phyloP scores from a whole-genome alignment of 1,284 basidiomycete species.

The Apiotrichum sp. region DNA sequence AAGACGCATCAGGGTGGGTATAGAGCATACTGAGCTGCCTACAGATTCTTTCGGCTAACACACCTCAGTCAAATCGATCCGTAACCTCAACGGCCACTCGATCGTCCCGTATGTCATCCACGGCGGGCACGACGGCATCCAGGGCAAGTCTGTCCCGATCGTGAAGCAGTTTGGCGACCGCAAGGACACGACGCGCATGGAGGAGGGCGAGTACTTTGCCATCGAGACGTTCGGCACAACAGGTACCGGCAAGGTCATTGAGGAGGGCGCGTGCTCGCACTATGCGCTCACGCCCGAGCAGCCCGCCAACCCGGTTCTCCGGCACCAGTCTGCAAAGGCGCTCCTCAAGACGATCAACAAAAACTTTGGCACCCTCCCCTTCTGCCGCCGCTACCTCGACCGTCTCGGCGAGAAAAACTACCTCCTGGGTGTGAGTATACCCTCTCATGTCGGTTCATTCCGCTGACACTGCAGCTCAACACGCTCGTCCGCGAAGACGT shows the following conservation, averaged over 20 bases:
- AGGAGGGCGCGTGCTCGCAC: slow-evolving; percentile 90
- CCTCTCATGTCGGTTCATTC: too few species aligned
- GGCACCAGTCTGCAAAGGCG: slow-evolving; percentile 76
- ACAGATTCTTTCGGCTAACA: not conserved
- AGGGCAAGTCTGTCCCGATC: slow-evolving; percentile 75
- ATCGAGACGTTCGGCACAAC: slow-evolving; percentile 99
- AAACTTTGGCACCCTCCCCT: slow-evolving; percentile 92
- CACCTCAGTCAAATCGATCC: slow-evolving; percentile 81
- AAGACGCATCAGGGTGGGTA: slow-evolving; percentile 71
- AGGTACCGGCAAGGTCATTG: slow-evolving; percentile 86
- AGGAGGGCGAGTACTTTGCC: slow-evolving; percentile 98
- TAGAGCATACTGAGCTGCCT: too few species aligned
- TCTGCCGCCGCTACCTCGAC: slow-evolving; percentile 91
- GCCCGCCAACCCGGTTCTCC: slow-evolving; percentile 35
- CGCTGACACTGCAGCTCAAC: slow-evolving; percentile 61
- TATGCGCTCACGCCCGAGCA: slow-evolving; percentile 56
- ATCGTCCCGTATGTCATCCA: slow-evolving; percentile 88
- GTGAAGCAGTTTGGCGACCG: slow-evolving; percentile 64
- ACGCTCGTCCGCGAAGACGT: slow-evolving; percentile 82
- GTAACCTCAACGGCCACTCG: slow-evolving; percentile 84
- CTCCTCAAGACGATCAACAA: slow-evolving; percentile 83
- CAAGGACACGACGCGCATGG: slow-evolving; percentile 86
- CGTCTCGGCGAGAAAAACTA: slow-evolving; percentile 92
- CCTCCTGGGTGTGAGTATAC: slow-evolving; percentile 67
- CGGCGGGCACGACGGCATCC: slow-evolving; percentile 50